Evolutionary conservation across 1,139 yeast species (phyloP), one percentile per base, ranked within the genome.

Genomic region (Martiniozyma asiatica): DNA sequence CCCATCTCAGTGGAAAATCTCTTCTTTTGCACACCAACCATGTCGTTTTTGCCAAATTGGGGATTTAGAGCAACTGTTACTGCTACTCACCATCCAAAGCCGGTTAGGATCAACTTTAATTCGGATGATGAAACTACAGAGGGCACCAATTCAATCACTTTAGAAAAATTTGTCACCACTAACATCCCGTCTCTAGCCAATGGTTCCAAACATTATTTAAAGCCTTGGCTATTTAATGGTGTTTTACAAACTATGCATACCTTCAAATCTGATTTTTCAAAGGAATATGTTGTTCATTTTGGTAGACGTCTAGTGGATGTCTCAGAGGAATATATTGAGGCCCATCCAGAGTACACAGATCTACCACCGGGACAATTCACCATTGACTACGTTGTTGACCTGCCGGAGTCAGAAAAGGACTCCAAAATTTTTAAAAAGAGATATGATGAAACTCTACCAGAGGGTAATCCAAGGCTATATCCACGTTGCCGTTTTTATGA

Each of bases 401-500:
- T 53, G 3, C 18, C 39, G 36, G 41, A 35, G 20, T 40, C 39
- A 35, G 48, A 49, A 29, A 31, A 37, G 16, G 48, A 69, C 6
- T 51, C 52, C 18, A 65, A 60, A 14, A 56, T 54, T 11, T 80
- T 82, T 55, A 48, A 62, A 7, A 50, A 58, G 32, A 62, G 64
- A 24, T 69, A 66, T 37, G 44, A 56, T 11, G 64, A 68, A 42
- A 68, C 75, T 2, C 68, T 80, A 30, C 76, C 77, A 1, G 73
- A 66, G 26, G 73, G 67, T 22, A 74, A 76, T 56, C 95, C 95
- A 5, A 68, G 72, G 39, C 64, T 77, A 42, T 92, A 84, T 33
- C 77, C 81, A 17, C 66, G 93, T 48, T 78, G 93, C 2, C 63
- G 95, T 44, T 81, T 73, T 46, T 62, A 82, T 43, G 59, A 66